These are phyloP conservation scores for Centella asiatica DNA, from an alignment of 129 eudicot genomes.

Conservation along the genomic window DNA sequence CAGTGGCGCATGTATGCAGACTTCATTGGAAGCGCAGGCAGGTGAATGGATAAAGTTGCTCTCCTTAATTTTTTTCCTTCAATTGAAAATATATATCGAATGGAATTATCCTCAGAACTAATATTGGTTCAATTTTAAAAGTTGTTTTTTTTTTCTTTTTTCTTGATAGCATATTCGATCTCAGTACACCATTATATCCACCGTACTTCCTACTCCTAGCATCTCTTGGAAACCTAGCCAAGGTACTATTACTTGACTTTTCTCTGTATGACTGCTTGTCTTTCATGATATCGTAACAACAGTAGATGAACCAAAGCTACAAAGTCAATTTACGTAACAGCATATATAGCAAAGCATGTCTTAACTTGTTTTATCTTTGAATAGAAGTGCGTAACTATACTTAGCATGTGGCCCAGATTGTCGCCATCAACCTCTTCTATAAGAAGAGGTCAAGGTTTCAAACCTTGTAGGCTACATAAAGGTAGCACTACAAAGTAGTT, in stretches of 20 bases:
- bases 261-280: neutral
- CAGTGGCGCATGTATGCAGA: conserved; percentile 99
- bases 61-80: too few relatives aligned
- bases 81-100: neutral
- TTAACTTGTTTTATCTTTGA: too few relatives aligned
- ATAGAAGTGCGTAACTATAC: too few relatives aligned
- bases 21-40: conserved; percentile 97
- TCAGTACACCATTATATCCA: conserved; percentile 80
- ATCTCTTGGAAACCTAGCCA: conserved; percentile 92
- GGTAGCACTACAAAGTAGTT: too few relatives aligned
- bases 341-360: too few relatives aligned
- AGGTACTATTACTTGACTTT: conserved; percentile 33
- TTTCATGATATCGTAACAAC: neutral
- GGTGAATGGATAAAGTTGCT: too few relatives aligned
- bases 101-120: neutral
- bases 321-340: too few relatives aligned
- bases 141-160: conserved; percentile 12
- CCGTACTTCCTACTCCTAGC: conserved; percentile 87
- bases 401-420: too few relatives aligned
- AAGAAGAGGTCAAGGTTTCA: too few relatives aligned
- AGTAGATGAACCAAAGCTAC: neutral
- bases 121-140: neutral
- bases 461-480: too few relatives aligned
- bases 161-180: conserved; percentile 83
- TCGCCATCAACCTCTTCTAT: too few relatives aligned